These are phyloP conservation scores for Blastobotrys chiropterorum DNA, from an alignment of 805 yeast species.

Conservation along the genomic window DNA sequence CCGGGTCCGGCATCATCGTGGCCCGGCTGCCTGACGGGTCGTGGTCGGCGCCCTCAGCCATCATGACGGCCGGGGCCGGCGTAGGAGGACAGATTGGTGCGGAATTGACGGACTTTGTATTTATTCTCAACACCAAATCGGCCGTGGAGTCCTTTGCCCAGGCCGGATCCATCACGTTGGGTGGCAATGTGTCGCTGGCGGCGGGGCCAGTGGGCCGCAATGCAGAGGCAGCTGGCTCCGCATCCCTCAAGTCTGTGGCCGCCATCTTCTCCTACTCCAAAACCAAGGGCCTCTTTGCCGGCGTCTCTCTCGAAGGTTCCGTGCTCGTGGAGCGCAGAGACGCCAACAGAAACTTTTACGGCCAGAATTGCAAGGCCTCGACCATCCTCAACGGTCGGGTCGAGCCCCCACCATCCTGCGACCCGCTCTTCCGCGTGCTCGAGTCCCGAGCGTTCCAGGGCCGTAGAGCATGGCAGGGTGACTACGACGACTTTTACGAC, in stretches of 20 bases:
- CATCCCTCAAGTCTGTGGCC: constrained; percentile 78
- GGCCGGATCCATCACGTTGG: constrained; percentile 87
- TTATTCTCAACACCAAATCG: constrained; percentile 74
- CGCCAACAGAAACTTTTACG: constrained; percentile 92
- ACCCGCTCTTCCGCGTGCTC: constrained; percentile 75
- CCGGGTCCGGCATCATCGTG: constrained; percentile 93
- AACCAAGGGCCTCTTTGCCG: constrained; percentile 95
- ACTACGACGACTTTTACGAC: constrained; percentile 59
- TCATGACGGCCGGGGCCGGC: constrained; percentile 95
- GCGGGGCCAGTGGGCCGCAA: constrained; percentile 97
- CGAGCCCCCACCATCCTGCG: constrained; percentile 90
- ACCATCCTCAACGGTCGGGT: constrained; percentile 77
- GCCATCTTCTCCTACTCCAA: constrained; percentile 92
- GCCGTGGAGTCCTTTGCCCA: constrained; percentile 95
- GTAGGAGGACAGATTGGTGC: constrained; percentile 98
- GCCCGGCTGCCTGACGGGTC: constrained; percentile 91
- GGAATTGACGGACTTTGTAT: constrained; percentile 92
- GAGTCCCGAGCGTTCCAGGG: constrained; percentile 70
- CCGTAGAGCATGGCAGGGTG: constrained; percentile 38
- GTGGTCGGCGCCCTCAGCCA: constrained; percentile 98
- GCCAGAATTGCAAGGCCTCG: constrained; percentile 82
- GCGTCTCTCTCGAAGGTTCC: constrained; percentile 95
- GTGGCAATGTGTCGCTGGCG: constrained; percentile 91
- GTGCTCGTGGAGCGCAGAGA: constrained; percentile 96
- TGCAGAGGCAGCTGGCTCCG: constrained; percentile 96